Base-by-base conservation (phyloP, 2,329 filamentous ascomycete species). In the Nigrospora sphaerica region DNA sequence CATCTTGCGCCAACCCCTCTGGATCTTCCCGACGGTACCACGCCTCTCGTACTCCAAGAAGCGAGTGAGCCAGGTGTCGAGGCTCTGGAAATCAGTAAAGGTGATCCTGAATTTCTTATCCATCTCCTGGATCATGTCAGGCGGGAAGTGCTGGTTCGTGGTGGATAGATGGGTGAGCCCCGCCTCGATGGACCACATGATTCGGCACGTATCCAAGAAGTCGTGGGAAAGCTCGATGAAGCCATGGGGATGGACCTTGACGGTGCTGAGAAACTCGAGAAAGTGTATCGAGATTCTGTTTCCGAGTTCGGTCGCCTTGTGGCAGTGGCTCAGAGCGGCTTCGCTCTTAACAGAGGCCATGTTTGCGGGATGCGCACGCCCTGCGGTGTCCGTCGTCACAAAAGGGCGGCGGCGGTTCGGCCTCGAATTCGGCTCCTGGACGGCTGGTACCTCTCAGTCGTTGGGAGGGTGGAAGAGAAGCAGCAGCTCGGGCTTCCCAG, bases 151-250 rank as follows among this genome's bases (percentile, higher is more conserved):
- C 52, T 78, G 75, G 14, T 68, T 65, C 17, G 69, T 71, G 36
- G 71, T 69, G 31, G 69, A 62, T 39, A 70, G 74, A 54, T 81
- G 75, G n/a, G 66, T 63, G 45, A 87, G 70, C 6, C 83, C 83
- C 18, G 79, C 75, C 62, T 86, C 81, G 50, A 86, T 81, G n/a
- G 79, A 77, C 71, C 81, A 85, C 37, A 87, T 69, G 37, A 81
- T 77, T 45, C 81, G 75, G 59, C 78, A 83, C 6, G 80, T 78
- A 46, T 86, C 81, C 48, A 88, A 73, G 57, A 86, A 85, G 52
- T 83, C 80, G 50, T 76, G 74, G 11, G 83, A 81, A 17, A 87
- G 71, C 23, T 71, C 66, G 48, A 77, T 74, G 60, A 84, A 79
- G 32, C 77, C 76, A 44, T 73, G 65, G 0, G 75, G 74, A 33